Conservation (phyloP, 2,329 filamentous ascomycete genomes). For the Mycosphaerelloides madeirae region DNA sequence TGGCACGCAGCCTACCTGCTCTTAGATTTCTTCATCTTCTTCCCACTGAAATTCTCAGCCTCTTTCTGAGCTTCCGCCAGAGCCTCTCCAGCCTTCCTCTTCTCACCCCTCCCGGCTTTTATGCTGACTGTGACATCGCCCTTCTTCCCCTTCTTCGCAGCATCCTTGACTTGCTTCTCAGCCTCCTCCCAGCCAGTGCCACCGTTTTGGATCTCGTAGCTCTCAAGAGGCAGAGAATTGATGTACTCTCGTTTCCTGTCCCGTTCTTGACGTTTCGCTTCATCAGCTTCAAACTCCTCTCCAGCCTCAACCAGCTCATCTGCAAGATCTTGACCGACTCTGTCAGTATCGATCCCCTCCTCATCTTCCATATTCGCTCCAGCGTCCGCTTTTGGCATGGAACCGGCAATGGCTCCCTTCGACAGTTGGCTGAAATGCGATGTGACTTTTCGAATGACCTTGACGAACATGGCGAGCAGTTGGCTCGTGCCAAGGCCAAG, state of each 20-base stretch:
- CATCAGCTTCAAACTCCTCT: slow-evolving; percentile 60
- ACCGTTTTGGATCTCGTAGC: slow-evolving; percentile 58
- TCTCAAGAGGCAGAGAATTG: slow-evolving; percentile 81
- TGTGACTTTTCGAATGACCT: slow-evolving; percentile 84
- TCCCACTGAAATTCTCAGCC: slow-evolving; percentile 27
- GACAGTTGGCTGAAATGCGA: slow-evolving; percentile 71
- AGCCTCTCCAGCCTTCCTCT: slow-evolving; percentile 35
- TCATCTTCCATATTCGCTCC: slow-evolving; percentile 29
- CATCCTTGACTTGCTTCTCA: slow-evolving; percentile 65
- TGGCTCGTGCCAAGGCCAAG: slow-evolving; percentile 69
- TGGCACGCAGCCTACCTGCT: background rate
- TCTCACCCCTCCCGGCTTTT: slow-evolving; percentile 29
- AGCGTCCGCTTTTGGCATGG: slow-evolving; percentile 40
- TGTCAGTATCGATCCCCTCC: slow-evolving; percentile 48
- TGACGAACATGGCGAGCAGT: slow-evolving; percentile 93
- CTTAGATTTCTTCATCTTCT: slow-evolving; percentile 29
- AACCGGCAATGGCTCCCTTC: slow-evolving; percentile 57
- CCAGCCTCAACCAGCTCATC: slow-evolving; percentile 83
- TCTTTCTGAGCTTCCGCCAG: slow-evolving; percentile 34
- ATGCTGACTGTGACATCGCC: slow-evolving; percentile 70
- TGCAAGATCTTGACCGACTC: slow-evolving; percentile 55
- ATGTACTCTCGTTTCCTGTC: slow-evolving; percentile 84
- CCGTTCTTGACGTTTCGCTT: slow-evolving; percentile 52
- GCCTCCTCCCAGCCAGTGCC: slow-evolving; percentile 54
- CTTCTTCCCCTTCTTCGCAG: slow-evolving; percentile 38